Base-by-base conservation (phyloP, 768 basidiomycete species). In the Lactarius psammicola region DNA sequence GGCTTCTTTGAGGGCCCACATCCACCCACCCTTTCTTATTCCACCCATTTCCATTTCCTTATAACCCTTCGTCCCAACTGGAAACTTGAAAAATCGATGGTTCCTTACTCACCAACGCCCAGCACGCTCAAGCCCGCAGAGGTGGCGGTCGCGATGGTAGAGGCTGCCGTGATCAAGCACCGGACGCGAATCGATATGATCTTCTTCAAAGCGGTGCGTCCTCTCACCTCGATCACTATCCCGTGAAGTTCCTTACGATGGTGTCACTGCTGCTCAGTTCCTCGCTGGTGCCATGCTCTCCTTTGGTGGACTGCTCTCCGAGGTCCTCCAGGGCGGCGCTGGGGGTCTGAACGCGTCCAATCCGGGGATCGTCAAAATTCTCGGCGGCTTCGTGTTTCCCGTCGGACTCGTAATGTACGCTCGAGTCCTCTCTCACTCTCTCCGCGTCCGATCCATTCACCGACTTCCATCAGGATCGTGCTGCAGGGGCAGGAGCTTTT, bases 341-440 rank as follows among this genome's bases (percentile, higher is more conserved):
- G 72, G 77, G 0, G 80, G 77, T 1, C 71, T 90, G 33, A 81
- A 75, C 26, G 57, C 75, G 38, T 77, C 76, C 63, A 87, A 89
- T 65, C 89, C 88, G 1, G 89, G 89, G 23, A 75, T 90, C 11
- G 85, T 88, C 54, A 89, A 87, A 72, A 68, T 88, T 34, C 74
- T 90, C 3, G 81, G 81, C 20, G 88, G 86, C 18, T 83, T 89
- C 56, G 85, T 90, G 30, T 90, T 90, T 74, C 89, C 89, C 10
- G 86, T 88, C 2, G 89, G 89, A 72, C 83, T 90, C 78, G 85
- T 87, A 62, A 90, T 90, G 89, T 90, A 70, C 66, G 80, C 66
- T 15, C n/a, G 23, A 28, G 11, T 36, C 26, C 36, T 60, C 46
- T 15, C n/a, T n/a, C 17, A 23, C 26, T 40, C 46, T n/a, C 40